Evolutionary conservation across 2,329 filamentous ascomycete genomes (phyloP).

Genomic region (Fusarium ramigenum): DNA sequence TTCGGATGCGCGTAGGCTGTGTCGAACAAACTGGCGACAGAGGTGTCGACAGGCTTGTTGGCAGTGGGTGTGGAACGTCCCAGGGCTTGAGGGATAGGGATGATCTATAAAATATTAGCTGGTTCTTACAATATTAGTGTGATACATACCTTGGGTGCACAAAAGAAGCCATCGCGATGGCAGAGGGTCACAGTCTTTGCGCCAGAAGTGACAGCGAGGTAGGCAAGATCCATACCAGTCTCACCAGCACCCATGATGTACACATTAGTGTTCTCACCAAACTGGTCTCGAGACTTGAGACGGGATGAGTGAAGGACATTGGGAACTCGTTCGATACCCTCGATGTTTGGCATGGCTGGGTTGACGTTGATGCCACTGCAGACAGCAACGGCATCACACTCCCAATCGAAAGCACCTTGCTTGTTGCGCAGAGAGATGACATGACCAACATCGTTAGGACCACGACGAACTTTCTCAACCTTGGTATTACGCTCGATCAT

Average conservation of each 20-base stretch:
- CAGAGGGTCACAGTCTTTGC: conserved; percentile 55
- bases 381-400: conserved; percentile 57
- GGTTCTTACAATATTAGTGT: rapidly evolving
- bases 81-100: conserved; percentile 35
- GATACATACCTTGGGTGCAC: conserved; percentile 52
- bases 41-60: conserved; percentile 59
- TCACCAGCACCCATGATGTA: conserved; percentile 57
- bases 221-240: conserved; percentile 56
- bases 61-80: conserved; percentile 9
- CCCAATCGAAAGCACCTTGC: conserved; percentile 36
- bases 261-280: conserved; percentile 52
- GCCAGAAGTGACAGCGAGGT: conserved; percentile 55
- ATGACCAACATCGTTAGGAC: conserved; percentile 2
- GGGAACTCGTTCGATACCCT: conserved; percentile 50
- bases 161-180: conserved; percentile 57
- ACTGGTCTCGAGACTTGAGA: conserved; percentile 54
- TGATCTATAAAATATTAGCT: conserved; percentile 32
- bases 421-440: conserved; percentile 21
- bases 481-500: conserved; percentile 49
- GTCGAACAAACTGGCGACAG: conserved; percentile 60
- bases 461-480: conserved; percentile 44
- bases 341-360: conserved; percentile 51
- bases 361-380: conserved; percentile 57
- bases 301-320: conserved; percentile 55
- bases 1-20: conserved; percentile 60